Evolutionary conservation across 2,329 filamentous ascomycete genomes (phyloP).

Genomic region (Cladosporium sp.): DNA sequence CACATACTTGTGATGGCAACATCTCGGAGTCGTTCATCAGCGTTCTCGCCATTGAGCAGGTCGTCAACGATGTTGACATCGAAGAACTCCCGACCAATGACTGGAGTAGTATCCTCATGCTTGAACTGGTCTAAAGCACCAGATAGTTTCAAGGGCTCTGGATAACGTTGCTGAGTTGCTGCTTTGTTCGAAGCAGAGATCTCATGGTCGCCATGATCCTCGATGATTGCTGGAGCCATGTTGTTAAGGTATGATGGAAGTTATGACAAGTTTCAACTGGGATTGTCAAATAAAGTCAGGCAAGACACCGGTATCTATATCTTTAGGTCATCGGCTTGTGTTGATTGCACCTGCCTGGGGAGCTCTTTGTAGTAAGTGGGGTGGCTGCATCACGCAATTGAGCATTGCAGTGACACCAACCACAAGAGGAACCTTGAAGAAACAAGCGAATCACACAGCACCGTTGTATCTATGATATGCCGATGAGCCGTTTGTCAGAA

Average conservation of each 20-base stretch:
- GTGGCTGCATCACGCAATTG: conserved; percentile 1
- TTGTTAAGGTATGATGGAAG: not conserved
- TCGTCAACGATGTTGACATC: conserved; percentile 63
- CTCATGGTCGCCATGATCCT: not conserved
- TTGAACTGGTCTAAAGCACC: conserved; percentile 49
- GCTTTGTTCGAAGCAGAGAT: not conserved
- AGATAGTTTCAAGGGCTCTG: conserved; percentile 21
- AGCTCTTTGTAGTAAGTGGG: not conserved
- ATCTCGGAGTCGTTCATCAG: conserved; percentile 65
- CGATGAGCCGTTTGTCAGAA: not conserved
- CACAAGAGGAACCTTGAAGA: not conserved
- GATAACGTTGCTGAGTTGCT: conserved; percentile 9
- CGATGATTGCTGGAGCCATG: not conserved
- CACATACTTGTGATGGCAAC: conserved; percentile 51
- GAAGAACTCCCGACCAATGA: conserved; percentile 65
- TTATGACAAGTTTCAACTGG: not conserved
- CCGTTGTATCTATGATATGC: not conserved
- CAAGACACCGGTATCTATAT: not conserved
- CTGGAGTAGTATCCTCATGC: conserved; percentile 61
- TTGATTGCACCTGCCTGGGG: not conserved
- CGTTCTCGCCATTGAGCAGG: conserved; percentile 61
- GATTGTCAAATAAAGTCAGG: not conserved
- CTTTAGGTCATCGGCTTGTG: not conserved
- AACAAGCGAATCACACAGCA: not conserved
- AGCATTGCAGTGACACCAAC: not conserved